Percentiles rank a stretch among this genome's conserved stretches.
phyloP scores from a whole-genome alignment of 148 eudicot genomes.

The Tetragonia tetragonoides region DNA sequence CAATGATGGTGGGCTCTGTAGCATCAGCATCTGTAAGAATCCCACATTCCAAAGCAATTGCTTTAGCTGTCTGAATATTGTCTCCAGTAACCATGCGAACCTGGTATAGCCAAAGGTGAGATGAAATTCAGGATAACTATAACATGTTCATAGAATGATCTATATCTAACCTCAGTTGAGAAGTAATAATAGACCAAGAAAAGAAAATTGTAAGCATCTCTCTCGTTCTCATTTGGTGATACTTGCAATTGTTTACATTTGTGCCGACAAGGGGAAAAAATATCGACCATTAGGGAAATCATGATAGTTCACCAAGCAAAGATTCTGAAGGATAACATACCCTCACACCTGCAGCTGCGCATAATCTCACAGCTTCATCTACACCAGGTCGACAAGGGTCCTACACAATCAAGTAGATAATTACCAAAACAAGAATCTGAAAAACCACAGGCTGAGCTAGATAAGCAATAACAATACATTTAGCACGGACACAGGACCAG shows the following conservation, averaged over 20 bases:
- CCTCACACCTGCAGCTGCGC: slow-evolving; percentile 83
- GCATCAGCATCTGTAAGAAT: slow-evolving; percentile 60
- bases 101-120: slow-evolving; percentile 31
- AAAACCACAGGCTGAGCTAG: neutral
- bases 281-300: neutral
- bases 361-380: slow-evolving; percentile 69
- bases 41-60: slow-evolving; percentile 88
- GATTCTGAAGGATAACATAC: slow-evolving; percentile 28
- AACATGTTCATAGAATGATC: neutral
- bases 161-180: neutral
- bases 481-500: neutral
- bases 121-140: neutral
- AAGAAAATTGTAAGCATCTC: neutral
- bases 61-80: slow-evolving; percentile 90
- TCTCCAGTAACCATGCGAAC: slow-evolving; percentile 99
- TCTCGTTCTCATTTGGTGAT: neutral
- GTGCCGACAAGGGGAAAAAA: neutral
- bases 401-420: slow-evolving; percentile 36
- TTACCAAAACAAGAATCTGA: slow-evolving; percentile 1
- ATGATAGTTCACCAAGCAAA: neutral
- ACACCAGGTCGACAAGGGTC: slow-evolving; percentile 98
- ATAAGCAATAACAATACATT: neutral
- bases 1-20: slow-evolving; percentile 54
- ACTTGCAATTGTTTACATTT: neutral
- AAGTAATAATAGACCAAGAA: neutral